Evolutionary conservation across 2,329 filamentous ascomycete genomes (phyloP).

Genomic region (Pseudogymnoascus sp.): DNA sequence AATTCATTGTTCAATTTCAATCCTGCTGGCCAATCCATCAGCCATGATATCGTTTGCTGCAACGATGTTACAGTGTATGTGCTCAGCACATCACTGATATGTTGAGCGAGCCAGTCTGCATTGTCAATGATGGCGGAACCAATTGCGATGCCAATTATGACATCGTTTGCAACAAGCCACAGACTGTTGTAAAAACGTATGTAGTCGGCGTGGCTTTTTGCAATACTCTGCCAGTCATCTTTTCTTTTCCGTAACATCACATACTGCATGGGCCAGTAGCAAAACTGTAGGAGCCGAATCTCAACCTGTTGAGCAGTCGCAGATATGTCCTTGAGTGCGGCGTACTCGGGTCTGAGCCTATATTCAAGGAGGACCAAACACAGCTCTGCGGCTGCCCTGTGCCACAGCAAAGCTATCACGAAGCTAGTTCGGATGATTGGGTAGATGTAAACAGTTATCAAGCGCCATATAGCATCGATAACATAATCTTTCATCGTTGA

Average conservation of each 20-base stretch:
- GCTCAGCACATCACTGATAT: slow-evolving; percentile 68
- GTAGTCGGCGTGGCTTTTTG: slow-evolving; percentile 91
- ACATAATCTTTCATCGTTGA: slow-evolving; percentile 75
- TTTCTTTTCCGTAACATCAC: slow-evolving; percentile 83
- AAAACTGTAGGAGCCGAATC: slow-evolving; percentile 94
- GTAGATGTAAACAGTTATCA: slow-evolving; percentile 68
- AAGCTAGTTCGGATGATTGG: slow-evolving; percentile 68
- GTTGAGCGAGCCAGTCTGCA: slow-evolving; percentile 70
- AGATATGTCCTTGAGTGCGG: slow-evolving; percentile 89
- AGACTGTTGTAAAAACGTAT: slow-evolving; percentile 98
- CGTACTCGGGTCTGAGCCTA: slow-evolving; percentile 66
- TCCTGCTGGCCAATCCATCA: slow-evolving; percentile 92
- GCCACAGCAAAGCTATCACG: slow-evolving; percentile 68
- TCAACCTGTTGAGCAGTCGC: slow-evolving; percentile 96
- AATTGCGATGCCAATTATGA: slow-evolving; percentile 94
- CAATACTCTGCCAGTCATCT: slow-evolving; percentile 90
- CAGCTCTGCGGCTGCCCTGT: slow-evolving; percentile 74
- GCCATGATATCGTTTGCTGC: slow-evolving; percentile 83
- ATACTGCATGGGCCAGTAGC: slow-evolving; percentile 98
- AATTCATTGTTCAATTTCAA: slow-evolving; percentile 92
- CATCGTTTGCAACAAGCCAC: slow-evolving; percentile 97
- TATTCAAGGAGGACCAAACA: slow-evolving; percentile 78
- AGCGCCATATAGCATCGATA: slow-evolving; percentile 59
- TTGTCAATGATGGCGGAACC: slow-evolving; percentile 98
- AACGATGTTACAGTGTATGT: slow-evolving; percentile 84